A percentile compares a stretch with the other conserved stretches of the same genome.
phyloP scores from a whole-genome alignment of 805 yeast species.

The Lipomyces kockii region DNA sequence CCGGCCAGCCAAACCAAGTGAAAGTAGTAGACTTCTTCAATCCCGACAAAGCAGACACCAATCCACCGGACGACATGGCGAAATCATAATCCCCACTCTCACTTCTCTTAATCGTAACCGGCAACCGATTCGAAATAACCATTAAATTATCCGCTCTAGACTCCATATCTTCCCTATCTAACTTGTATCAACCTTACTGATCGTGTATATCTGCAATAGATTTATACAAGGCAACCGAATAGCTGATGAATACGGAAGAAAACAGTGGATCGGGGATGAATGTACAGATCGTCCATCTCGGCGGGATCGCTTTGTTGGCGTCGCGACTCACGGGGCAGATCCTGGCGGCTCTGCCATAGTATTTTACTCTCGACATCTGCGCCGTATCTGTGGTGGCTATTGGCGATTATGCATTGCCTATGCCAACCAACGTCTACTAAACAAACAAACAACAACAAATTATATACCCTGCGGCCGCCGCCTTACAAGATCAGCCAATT shows the following conservation, averaged over 20 bases:
- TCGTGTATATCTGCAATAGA: not conserved
- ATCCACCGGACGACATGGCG: slow-evolving; percentile 95
- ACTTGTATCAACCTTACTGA: not conserved
- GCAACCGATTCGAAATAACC: slow-evolving; percentile 92
- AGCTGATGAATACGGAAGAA: not conserved
- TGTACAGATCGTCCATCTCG: too few relatives aligned
- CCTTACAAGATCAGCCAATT: too few relatives aligned
- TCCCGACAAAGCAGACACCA: slow-evolving; percentile 94
- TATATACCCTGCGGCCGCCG: too few relatives aligned
- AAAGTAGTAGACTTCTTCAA: slow-evolving; percentile 78
- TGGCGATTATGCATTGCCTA: too few relatives aligned
- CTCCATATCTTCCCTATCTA: not conserved
- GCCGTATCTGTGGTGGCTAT: too few relatives aligned
- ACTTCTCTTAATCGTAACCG: slow-evolving; percentile 82
- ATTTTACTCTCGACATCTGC: too few relatives aligned
- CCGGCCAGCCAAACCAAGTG: slow-evolving; percentile 99
- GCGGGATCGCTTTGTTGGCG: too few relatives aligned
- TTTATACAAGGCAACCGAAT: not conserved
- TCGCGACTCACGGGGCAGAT: too few relatives aligned
- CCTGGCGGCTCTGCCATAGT: too few relatives aligned
- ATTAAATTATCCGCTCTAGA: slow-evolving; percentile 56
- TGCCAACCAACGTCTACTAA: too few relatives aligned
- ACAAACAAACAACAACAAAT: too few relatives aligned
- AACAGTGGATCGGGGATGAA: not conserved
- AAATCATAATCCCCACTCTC: slow-evolving; percentile 72